These are phyloP conservation scores for Phenoliferia sp. DNA, from an alignment of 1,284 basidiomycete species.

Conservation along the genomic window DNA sequence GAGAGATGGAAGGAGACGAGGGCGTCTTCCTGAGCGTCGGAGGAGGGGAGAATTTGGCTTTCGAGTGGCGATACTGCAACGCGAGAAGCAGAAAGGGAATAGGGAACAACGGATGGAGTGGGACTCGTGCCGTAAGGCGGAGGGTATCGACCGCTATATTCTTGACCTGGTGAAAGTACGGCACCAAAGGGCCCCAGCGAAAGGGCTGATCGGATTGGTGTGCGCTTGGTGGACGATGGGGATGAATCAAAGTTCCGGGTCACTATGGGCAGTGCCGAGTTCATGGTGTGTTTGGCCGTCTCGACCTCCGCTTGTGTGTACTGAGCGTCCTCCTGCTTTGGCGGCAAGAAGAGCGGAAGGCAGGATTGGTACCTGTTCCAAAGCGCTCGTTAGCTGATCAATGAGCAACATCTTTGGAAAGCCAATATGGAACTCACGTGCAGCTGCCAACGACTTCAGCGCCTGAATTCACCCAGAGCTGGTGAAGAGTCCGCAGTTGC, in stretches of 20 bases:
- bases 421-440: slow-evolving; percentile 18
- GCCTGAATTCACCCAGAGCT: slow-evolving; percentile 67
- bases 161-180: slow-evolving; percentile 29
- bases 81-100: not conserved
- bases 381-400: not conserved
- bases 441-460: slow-evolving; percentile 53
- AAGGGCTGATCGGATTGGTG: slow-evolving; percentile 11
- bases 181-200: slow-evolving; percentile 35
- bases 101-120: slow-evolving; percentile 3
- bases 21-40: slow-evolving; percentile 9
- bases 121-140: slow-evolving; percentile 17
- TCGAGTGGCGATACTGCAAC: slow-evolving; percentile 13
- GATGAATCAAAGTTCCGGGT: not conserved
- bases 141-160: slow-evolving; percentile 35
- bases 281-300: slow-evolving; percentile 9
- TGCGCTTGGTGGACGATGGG: not conserved
- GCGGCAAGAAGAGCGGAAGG: slow-evolving; percentile 25
- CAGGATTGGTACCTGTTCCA: slow-evolving; percentile 21
- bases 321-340: not conserved
- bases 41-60: not conserved
- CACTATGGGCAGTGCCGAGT: slow-evolving; percentile 19
- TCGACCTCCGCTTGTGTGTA: not conserved
- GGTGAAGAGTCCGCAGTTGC: slow-evolving; percentile 42
- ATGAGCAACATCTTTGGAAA: not conserved
- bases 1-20: slow-evolving; percentile 29